phyloP scores from a whole-genome alignment of 2,329 filamentous ascomycete species.

The Colletotrichum brevisporum region DNA sequence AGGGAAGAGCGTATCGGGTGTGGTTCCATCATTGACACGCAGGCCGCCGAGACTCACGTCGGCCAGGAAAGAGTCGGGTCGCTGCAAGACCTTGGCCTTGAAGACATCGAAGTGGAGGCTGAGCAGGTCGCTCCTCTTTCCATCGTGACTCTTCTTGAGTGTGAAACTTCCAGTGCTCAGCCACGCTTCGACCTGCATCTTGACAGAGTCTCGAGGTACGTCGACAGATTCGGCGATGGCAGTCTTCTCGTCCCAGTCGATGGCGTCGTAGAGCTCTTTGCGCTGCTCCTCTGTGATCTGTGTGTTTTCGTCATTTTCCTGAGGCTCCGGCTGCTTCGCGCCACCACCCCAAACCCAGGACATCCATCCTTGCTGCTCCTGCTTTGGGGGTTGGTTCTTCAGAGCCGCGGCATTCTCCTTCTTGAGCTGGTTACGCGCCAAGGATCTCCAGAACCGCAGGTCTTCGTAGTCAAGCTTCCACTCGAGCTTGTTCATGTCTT shows the following conservation, averaged over 20 bases:
- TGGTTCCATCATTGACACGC: constrained; percentile 96
- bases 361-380: constrained; percentile 87
- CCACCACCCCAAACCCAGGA: constrained; percentile 87
- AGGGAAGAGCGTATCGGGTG: constrained; percentile 88
- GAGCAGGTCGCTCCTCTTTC: constrained; percentile 83
- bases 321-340: constrained; percentile 75
- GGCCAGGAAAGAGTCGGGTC: constrained; percentile 90
- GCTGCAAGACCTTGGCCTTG: constrained; percentile 88
- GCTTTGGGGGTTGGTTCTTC: constrained; percentile 68
- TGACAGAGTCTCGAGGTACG: constrained; percentile 89
- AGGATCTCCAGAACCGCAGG: constrained; percentile 94
- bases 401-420: constrained; percentile 95
- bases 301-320: constrained; percentile 77
- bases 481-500: constrained; percentile 83
- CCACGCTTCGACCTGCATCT: constrained; percentile 91
- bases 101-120: constrained; percentile 96
- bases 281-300: constrained; percentile 96
- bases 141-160: constrained; percentile 86
- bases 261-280: constrained; percentile 96
- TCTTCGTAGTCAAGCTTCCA: constrained; percentile 94
- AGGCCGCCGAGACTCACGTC: constrained; percentile 93
- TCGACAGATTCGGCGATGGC: constrained; percentile 90
- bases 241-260: constrained; percentile 98
- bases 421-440: constrained; percentile 93
- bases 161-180: constrained; percentile 98